Conservation (phyloP, 1,284 basidiomycete genomes). For the Neonothopanus nambi region DNA sequence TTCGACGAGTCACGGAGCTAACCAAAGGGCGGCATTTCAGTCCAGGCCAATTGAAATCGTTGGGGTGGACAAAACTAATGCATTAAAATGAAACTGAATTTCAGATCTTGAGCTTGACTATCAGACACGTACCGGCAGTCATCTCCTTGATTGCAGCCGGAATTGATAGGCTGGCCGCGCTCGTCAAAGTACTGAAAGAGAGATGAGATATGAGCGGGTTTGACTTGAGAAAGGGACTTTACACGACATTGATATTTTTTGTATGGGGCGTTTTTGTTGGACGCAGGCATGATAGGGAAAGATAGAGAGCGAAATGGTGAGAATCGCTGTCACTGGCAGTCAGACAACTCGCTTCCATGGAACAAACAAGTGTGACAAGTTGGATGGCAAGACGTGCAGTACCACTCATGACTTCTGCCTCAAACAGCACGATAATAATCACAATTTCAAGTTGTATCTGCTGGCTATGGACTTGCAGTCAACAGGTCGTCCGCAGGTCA, state of each 20-base stretch:
- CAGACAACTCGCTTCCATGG: background rate
- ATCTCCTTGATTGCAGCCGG: slow-evolving; percentile 45
- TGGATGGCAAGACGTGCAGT: no score
- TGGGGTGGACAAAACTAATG: slow-evolving; percentile 52
- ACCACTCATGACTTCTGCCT: no score
- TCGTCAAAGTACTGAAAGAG: slow-evolving; percentile 43
- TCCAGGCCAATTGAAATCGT: slow-evolving; percentile 44
- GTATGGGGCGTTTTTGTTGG: slow-evolving; percentile 20
- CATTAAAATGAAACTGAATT: background rate
- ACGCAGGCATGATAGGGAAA: background rate
- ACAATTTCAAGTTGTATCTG: no score
- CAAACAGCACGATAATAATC: no score
- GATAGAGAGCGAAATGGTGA: background rate
- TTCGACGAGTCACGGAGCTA: background rate
- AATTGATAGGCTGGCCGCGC: slow-evolving; percentile 35
- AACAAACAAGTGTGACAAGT: background rate
- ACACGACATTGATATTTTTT: slow-evolving; percentile 52
- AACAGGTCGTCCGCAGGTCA: no score
- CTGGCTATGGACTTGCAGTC: no score
- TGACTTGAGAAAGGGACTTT: slow-evolving; percentile 20
- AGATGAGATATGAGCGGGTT: slow-evolving; percentile 2
- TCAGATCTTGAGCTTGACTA: background rate
- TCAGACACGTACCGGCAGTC: slow-evolving; percentile 43
- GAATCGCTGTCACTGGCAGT: background rate
- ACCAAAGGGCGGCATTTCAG: slow-evolving; percentile 20